phyloP scores from a whole-genome alignment of 2,329 filamentous ascomycete species.

The Graphium sp. region DNA sequence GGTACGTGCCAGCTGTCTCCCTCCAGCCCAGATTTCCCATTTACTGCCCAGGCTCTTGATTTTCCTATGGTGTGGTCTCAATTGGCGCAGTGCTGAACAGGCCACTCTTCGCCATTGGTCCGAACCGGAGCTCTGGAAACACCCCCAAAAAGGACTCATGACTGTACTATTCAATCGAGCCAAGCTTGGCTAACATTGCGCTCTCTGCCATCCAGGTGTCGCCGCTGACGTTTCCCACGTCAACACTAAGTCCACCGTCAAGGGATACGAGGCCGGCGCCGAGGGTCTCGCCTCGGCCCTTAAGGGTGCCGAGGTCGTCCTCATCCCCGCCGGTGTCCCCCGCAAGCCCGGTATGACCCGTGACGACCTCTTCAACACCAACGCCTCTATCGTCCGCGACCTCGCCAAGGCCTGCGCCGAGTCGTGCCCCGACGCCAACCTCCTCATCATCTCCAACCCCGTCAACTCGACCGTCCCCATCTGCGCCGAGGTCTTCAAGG shows the following conservation, averaged over 20 bases:
- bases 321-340: constrained; percentile 96
- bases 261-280: constrained; percentile 67
- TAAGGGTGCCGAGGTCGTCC: constrained; percentile 79
- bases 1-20: constrained; percentile 40
- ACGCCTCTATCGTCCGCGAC: constrained; percentile 97
- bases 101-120: too few relatives aligned
- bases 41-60: constrained; percentile 6
- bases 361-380: constrained; percentile 99
- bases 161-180: too few relatives aligned
- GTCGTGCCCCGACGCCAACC: constrained; percentile 77
- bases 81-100: too few relatives aligned
- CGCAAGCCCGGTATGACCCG: constrained; percentile 99
- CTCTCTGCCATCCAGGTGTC: constrained; percentile 64
- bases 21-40: constrained; percentile 1
- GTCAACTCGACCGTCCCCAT: constrained; percentile 99
- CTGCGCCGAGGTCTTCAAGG: constrained; percentile 92
- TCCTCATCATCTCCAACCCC: constrained; percentile 96
- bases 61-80: too few relatives aligned
- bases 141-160: too few relatives aligned
- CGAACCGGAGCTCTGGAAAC: too few relatives aligned
- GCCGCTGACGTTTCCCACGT: constrained; percentile 96
- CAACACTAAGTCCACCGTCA: constrained; percentile 95
- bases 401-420: constrained; percentile 89
- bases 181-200: too few relatives aligned
- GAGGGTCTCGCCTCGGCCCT: constrained; percentile 63